Conservation (phyloP, 805 yeast species). For the Ogataea pini region DNA sequence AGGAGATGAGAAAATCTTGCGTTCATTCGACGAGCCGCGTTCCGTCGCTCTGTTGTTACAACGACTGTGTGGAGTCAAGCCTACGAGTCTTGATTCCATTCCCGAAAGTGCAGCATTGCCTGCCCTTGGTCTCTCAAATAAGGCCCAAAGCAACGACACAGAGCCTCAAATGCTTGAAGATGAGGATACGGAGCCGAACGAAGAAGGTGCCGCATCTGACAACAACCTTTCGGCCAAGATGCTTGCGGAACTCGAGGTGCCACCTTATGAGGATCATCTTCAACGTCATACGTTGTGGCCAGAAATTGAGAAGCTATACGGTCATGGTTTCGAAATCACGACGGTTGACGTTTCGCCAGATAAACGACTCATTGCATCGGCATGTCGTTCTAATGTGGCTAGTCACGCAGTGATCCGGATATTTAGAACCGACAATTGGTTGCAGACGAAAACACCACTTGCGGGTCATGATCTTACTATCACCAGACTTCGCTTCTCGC, state of each 20-base stretch:
- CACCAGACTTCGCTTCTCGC: slow-evolving; percentile 77
- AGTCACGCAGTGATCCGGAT: slow-evolving; percentile 85
- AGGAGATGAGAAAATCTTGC: slow-evolving; percentile 90
- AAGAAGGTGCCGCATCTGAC: slow-evolving; percentile 32
- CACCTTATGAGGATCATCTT: slow-evolving; percentile 88
- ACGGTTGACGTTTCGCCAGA: slow-evolving; percentile 72
- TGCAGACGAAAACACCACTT: slow-evolving; percentile 64
- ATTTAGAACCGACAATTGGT: slow-evolving; percentile 57
- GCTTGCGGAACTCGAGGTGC: slow-evolving; percentile 46
- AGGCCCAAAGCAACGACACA: slow-evolving; percentile 62
- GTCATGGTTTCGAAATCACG: slow-evolving; percentile 94
- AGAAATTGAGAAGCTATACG: slow-evolving; percentile 90
- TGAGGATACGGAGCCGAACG: slow-evolving; percentile 44
- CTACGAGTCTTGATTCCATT: slow-evolving; percentile 34
- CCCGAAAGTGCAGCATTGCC: slow-evolving; percentile 91
- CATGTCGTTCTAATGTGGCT: slow-evolving; percentile 85
- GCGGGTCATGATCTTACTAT: slow-evolving; percentile 81
- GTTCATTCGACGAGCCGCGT: slow-evolving; percentile 87
- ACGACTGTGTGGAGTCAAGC: slow-evolving; percentile 50
- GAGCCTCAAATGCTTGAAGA: slow-evolving; percentile 41
- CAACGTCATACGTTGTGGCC: slow-evolving; percentile 95
- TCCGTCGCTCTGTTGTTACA: slow-evolving; percentile 66
- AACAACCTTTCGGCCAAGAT: slow-evolving; percentile 44
- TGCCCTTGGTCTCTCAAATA: slow-evolving; percentile 89
- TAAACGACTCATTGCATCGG: slow-evolving; percentile 69